Base-by-base conservation (phyloP, 345 rosid genomes). In the Sisymbrium irio region DNA sequence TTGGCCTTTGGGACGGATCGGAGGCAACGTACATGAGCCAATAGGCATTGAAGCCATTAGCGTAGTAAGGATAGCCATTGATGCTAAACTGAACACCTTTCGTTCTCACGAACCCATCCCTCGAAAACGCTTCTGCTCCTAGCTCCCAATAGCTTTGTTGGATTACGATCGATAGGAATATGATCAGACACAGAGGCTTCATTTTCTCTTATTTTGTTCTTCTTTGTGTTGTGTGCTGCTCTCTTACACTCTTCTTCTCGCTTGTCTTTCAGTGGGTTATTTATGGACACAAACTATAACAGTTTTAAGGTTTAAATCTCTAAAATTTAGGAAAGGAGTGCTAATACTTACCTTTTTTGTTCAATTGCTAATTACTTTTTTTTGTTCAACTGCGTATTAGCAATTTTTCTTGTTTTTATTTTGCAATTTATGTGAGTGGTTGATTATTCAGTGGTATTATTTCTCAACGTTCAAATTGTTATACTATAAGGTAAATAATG, bases 31-130 rank as follows among this genome's bases (percentile, higher is more conserved):
- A 89, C 97, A 90, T 90, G 35, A 90, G 84, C 97, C 99, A 95
- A 73, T 92, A 92, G 28, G 98, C 96, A 70, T 92, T 92, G 87
- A 90, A 92, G 45, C 99, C 97, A 75, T 90, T 92, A 39, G 89
- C 88, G 65, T 87, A 92, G 75, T 81, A 90, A 47, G 93, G 97
- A 62, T 77, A 82, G 0, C 92, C 99, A 63, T 89, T 85, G 44
- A 92, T 74, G 77, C 73, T 61, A 56, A 92, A 83, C 36, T 85
- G 91, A 20, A 79, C 76, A 61, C 97, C 93, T 60, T 80, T 86
- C 25, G 85, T 83, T 39, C 80, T 86, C 47, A 95, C 62, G 64
- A 94, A 94, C 39, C 85, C 90, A 75, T 83, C 86, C 10, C 79
- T 83, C 35, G 87, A 81, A 35, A 75, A 82, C 15, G 80, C 93